phyloP scores from a whole-genome alignment of 2,329 filamentous ascomycete species.

The Bipolaris bicolor region DNA sequence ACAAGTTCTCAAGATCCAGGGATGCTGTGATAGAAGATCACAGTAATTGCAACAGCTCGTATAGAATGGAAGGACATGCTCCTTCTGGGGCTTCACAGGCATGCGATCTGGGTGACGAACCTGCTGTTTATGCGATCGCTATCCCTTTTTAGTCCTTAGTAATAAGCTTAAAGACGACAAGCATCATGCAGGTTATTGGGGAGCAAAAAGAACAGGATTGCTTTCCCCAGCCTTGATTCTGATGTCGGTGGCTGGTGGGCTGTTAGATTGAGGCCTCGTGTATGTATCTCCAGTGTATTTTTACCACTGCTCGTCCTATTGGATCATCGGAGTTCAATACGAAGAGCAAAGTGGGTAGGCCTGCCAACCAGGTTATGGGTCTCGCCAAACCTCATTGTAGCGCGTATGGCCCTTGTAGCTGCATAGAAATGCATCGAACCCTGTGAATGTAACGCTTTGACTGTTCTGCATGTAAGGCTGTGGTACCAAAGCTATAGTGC shows the following conservation, averaged over 20 bases:
- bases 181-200: constrained; percentile 11
- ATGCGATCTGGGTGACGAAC: not conserved
- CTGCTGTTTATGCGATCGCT: not conserved
- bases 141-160: not conserved
- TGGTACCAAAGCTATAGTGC: not conserved
- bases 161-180: constrained; percentile 24
- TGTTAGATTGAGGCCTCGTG: constrained; percentile 1
- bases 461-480: not conserved
- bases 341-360: constrained; percentile 12
- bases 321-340: constrained; percentile 12
- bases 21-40: not conserved
- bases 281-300: constrained; percentile 3
- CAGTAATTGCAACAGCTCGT: not conserved
- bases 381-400: not conserved
- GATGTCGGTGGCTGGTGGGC: constrained; percentile 3
- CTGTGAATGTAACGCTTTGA: not conserved
- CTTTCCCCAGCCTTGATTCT: not conserved
- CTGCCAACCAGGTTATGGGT: not conserved
- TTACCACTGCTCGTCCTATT: constrained; percentile 1
- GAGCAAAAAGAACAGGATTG: constrained; percentile 1
- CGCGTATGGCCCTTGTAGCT: not conserved
- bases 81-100: not conserved
- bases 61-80: not conserved
- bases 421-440: not conserved
- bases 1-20: not conserved